A percentile compares a stretch with the other conserved stretches of the same genome.
Conservation (phyloP, 2,329 filamentous ascomycete species). For the Fusarium incarnatum region DNA sequence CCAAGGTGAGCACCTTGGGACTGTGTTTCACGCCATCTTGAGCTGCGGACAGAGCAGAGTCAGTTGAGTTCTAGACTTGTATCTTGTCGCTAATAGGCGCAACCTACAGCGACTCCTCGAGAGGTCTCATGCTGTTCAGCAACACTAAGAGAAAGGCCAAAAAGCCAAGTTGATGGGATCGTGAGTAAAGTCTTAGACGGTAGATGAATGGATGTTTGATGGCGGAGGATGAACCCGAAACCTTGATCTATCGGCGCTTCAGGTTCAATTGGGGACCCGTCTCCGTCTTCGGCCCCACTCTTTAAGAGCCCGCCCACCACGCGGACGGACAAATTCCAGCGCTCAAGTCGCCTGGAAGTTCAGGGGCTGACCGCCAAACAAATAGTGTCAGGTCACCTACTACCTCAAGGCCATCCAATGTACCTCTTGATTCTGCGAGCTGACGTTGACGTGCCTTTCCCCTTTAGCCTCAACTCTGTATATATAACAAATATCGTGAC, state of each 20-base stretch:
- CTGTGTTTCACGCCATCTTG: slow-evolving; percentile 75
- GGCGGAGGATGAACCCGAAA: slow-evolving; percentile 26
- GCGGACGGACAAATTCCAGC: slow-evolving; percentile 1
- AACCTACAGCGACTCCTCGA: slow-evolving; percentile 55
- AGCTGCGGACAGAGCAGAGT: slow-evolving; percentile 57
- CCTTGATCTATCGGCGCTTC: slow-evolving; percentile 28
- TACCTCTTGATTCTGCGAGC: slow-evolving; percentile 9
- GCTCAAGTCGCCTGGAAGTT: slow-evolving; percentile 12
- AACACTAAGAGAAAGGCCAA: not conserved
- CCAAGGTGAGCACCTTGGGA: slow-evolving; percentile 66
- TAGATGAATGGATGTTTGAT: slow-evolving; percentile 24
- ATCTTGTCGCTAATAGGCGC: slow-evolving; percentile 8
- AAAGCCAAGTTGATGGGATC: not conserved
- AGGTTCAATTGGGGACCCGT: slow-evolving; percentile 27
- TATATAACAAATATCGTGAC: slow-evolving; percentile 17
- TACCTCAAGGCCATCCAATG: not conserved
- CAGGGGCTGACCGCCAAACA: slow-evolving; percentile 36
- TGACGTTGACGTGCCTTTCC: not conserved
- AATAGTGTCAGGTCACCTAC: slow-evolving; percentile 14
- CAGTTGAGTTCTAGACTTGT: slow-evolving; percentile 28
- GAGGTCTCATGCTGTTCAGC: slow-evolving; percentile 50
- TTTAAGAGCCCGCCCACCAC: slow-evolving; percentile 3
- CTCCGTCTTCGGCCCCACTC: slow-evolving; percentile 36
- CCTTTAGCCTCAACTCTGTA: not conserved
- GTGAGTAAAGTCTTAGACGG: slow-evolving; percentile 1